Base-by-base conservation (phyloP, 345 rosid genomes). In the Euphorbia pulcherrima region DNA sequence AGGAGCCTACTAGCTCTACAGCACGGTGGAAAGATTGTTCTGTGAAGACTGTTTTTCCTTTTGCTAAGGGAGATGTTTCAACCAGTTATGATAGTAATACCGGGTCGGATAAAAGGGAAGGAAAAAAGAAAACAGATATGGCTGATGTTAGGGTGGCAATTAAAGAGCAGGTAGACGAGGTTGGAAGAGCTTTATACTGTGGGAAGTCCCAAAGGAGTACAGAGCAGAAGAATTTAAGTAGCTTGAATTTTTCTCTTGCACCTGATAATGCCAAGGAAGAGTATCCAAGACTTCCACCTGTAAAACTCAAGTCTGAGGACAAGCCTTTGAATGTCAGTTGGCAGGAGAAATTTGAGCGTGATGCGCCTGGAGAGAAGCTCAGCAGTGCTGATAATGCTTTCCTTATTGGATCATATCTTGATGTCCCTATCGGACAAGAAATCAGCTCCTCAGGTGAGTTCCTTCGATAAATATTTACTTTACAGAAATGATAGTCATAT, bases 361-460 rank as follows among this genome's bases (percentile, higher is more conserved):
- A 88, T 84, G 85, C 83, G 58, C 67, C 83, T 62, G 83, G 86
- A 6, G 50, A 74, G 18, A 88, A 86, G 85, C 86, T 76, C 54
- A 67, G 77, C 60, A 71, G 80, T 74, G 81, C 81, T 74, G 99
- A 92, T 59, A 88, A 71, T 75, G 64, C 85, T 71, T 85, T 88
- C 72, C 83, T 83, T 56, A 84, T 92, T 57, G 99, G 99, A 46
- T 87, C 97, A 51, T 95, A 80, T 82, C 84, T 92, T 46, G 97
- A 95, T 76, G 90, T 95, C 80, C 97, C 97, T 64, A 61, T 90
- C 64, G 97, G 97, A 68, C 99, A 95, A 80, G 99, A 95, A 75
- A 83, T 92, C 68, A 81, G 70, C 80, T 84, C 95, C 59, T 84
- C 99, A 87, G 99, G 99, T 94, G 62, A 74, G 86, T 71, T 72